These are phyloP conservation scores for Saturnispora galanensis DNA, from an alignment of 805 yeast species.

Conservation along the genomic window DNA sequence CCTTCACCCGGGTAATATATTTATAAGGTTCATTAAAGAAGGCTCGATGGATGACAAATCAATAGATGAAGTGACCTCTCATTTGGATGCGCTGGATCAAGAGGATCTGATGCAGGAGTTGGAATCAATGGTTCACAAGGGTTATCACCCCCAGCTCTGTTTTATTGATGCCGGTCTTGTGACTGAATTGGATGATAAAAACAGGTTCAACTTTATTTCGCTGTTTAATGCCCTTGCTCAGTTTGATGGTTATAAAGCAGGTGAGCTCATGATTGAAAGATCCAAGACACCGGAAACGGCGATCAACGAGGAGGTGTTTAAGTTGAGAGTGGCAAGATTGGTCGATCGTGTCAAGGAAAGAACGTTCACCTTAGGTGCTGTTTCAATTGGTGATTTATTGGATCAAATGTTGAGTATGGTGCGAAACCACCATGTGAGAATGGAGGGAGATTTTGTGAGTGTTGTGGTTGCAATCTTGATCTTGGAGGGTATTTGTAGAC, in stretches of 20 bases:
- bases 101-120: slow-evolving; percentile 33
- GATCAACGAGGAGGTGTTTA: slow-evolving; percentile 73
- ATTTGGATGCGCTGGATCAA: slow-evolving; percentile 28
- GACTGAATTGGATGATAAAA: slow-evolving; percentile 71
- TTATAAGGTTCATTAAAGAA: slow-evolving; percentile 39
- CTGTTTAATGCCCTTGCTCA: slow-evolving; percentile 80
- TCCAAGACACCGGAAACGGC: slow-evolving; percentile 94
- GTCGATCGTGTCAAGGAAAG: slow-evolving; percentile 74
- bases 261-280: slow-evolving; percentile 90
- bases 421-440: slow-evolving; percentile 84
- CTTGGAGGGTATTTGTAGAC: slow-evolving; percentile 92
- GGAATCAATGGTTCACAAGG: slow-evolving; percentile 35
- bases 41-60: slow-evolving; percentile 36
- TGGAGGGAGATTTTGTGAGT: slow-evolving; percentile 95
- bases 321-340: slow-evolving; percentile 73
- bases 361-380: slow-evolving; percentile 86
- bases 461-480: slow-evolving; percentile 89
- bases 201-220: slow-evolving; percentile 79
- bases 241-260: slow-evolving; percentile 91
- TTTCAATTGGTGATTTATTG: slow-evolving; percentile 83
- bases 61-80: slow-evolving; percentile 35
- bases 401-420: slow-evolving; percentile 89
- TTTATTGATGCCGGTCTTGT: slow-evolving; percentile 90
- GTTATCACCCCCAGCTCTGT: slow-evolving; percentile 78
- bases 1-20: slow-evolving; percentile 92